Percentiles rank a stretch among this genome's conserved stretches.
Conservation (phyloP, 2,329 filamentous ascomycete species). For the Saccharata proteae region DNA sequence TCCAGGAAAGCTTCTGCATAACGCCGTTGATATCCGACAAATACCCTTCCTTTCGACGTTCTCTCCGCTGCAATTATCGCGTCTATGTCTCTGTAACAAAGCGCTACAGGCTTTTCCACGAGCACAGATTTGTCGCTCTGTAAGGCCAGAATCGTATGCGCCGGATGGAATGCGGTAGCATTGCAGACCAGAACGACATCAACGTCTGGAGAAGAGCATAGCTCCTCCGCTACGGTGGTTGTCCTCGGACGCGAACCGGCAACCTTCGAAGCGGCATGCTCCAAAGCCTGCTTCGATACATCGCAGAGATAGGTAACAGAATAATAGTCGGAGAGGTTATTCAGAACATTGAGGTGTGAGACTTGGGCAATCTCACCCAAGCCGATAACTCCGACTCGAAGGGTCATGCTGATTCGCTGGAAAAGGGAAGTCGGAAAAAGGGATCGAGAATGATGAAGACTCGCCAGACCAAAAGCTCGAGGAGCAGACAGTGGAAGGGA, state of each 20-base stretch:
- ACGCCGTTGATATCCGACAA: conserved; percentile 51
- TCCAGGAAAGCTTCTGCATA: conserved; percentile 45
- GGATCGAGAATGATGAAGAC: too few relatives aligned
- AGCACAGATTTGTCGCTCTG: conserved; percentile 44
- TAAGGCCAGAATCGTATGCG: conserved; percentile 40
- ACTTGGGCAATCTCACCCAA: conserved; percentile 9
- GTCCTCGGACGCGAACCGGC: too few relatives aligned
- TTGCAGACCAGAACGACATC: conserved; percentile 44
- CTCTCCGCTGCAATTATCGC: conserved; percentile 31
- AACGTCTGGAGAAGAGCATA: conserved; percentile 30
- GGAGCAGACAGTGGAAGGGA: too few relatives aligned
- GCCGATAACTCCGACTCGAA: conserved; percentile 8
- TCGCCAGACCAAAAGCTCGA: too few relatives aligned
- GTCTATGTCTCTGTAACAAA: too few relatives aligned
- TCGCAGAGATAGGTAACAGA: conserved; percentile 40
- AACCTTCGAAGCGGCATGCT: too few relatives aligned
- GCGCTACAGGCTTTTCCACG: conserved; percentile 46
- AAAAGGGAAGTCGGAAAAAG: too few relatives aligned
- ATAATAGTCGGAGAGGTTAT: conserved; percentile 32
- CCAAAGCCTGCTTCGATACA: conserved; percentile 30
- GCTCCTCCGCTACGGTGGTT: too few relatives aligned
- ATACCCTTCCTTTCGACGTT: conserved; percentile 33
- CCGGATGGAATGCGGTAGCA: conserved; percentile 43
- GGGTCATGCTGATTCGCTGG: too few relatives aligned
- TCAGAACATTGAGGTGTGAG: conserved; percentile 10